Percentiles rank a stretch among this genome's conserved stretches.
Evolutionary conservation across 2,329 filamentous ascomycete genomes (phyloP).

Genomic region (Aspergillus thermomutatus): DNA sequence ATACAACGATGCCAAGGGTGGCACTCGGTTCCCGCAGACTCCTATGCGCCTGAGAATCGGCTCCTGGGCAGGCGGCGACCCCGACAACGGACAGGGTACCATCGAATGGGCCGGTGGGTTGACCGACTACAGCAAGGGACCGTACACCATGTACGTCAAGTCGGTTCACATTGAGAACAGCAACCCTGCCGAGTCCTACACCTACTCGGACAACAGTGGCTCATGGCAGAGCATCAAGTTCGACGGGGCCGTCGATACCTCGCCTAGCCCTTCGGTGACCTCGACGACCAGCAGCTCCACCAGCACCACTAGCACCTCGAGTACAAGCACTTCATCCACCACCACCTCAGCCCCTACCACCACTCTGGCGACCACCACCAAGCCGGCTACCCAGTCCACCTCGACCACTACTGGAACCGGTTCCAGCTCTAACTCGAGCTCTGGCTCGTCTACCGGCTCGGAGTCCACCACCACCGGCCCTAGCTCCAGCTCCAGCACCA

Average conservation of each 20-base stretch:
- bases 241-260: constrained; percentile 11
- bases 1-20: constrained; percentile 56
- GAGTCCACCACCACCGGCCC: constrained; percentile 7
- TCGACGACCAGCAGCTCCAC: constrained; percentile 10
- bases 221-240: constrained; percentile 61
- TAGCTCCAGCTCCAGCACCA: constrained; percentile 4
- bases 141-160: constrained; percentile 73
- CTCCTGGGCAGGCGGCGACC: constrained; percentile 64
- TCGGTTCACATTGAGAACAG: constrained; percentile 55
- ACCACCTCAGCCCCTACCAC: constrained; percentile 12
- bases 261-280: constrained; percentile 2
- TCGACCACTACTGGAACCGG: constrained; percentile 3
- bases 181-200: constrained; percentile 61
- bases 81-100: constrained; percentile 44
- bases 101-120: constrained; percentile 68
- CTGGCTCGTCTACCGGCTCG: constrained; percentile 11
- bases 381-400: constrained; percentile 11
- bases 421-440: constrained; percentile 11
- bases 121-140: constrained; percentile 63
- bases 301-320: constrained; percentile 9
- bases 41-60: constrained; percentile 70
- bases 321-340: constrained; percentile 8
- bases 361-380: constrained; percentile 9
- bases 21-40: constrained; percentile 65
- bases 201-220: constrained; percentile 61